phyloP scores from a whole-genome alignment of 2,329 filamentous ascomycete genomes.

The Zymoseptoria tritici region DNA sequence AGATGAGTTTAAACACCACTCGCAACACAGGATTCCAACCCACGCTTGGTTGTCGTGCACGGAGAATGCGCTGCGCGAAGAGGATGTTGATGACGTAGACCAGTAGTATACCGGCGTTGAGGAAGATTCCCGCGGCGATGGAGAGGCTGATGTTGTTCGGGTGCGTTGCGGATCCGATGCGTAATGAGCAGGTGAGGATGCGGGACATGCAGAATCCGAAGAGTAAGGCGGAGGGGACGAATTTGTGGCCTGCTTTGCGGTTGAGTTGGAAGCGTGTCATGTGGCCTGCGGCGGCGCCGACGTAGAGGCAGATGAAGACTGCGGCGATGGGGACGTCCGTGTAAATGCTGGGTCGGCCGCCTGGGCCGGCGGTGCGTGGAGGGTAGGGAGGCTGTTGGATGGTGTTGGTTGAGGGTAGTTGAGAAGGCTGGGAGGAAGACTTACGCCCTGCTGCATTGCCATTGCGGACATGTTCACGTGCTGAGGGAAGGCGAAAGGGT shows the following conservation, averaged over 20 bases:
- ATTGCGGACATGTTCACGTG: background rate
- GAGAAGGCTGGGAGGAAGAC: background rate
- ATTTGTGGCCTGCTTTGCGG: conserved; percentile 29
- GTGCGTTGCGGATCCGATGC: conserved; percentile 12
- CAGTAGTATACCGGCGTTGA: conserved; percentile 12
- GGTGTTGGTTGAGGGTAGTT: background rate
- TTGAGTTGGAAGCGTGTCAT: conserved; percentile 36
- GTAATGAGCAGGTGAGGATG: conserved; percentile 29
- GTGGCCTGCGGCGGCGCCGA: conserved; percentile 30
- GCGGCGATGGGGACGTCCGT: conserved; percentile 36
- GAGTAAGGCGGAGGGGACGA: conserved; percentile 30
- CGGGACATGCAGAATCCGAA: conserved; percentile 37
- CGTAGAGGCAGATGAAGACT: conserved; percentile 33
- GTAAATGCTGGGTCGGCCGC: conserved; percentile 30
- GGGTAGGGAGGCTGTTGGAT: conserved; percentile 22
- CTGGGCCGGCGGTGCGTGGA: conserved; percentile 26
- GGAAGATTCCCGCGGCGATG: conserved; percentile 14
- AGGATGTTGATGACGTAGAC: conserved; percentile 13
- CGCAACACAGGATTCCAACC: conserved; percentile 1
- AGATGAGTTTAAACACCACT: background rate
- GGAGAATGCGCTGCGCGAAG: conserved; percentile 9
- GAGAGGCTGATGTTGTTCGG: conserved; percentile 16
- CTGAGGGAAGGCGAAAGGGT: background rate
- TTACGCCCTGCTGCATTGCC: background rate
- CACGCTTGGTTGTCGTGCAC: conserved; percentile 4